Percentiles rank a stretch among this genome's conserved stretches.
These are phyloP conservation scores for Neospermospora avenae DNA, from an alignment of 2,329 filamentous ascomycete genomes.

Conservation along the genomic window DNA sequence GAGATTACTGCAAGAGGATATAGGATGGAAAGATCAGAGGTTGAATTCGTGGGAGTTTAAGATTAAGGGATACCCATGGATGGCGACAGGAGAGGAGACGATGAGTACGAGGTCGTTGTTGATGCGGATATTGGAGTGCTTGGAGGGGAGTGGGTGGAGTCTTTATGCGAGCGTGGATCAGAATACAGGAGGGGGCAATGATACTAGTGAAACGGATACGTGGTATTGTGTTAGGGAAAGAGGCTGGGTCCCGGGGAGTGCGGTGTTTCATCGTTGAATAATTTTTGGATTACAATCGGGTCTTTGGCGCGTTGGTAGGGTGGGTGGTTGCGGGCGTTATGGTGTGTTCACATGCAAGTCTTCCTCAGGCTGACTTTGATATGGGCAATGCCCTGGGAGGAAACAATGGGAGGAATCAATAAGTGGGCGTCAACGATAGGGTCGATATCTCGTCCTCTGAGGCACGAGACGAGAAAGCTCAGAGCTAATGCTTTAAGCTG, in stretches of 20 bases:
- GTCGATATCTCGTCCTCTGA: too few species aligned
- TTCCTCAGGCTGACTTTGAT: too few species aligned
- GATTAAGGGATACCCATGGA: conserved; percentile 37
- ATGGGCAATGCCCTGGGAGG: too few species aligned
- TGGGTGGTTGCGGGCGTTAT: too few species aligned
- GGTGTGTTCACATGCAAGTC: too few species aligned
- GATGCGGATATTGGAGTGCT: conserved; percentile 35
- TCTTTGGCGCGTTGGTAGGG: not conserved
- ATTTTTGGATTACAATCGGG: not conserved
- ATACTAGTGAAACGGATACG: conserved; percentile 25
- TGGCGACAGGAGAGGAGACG: conserved; percentile 35
- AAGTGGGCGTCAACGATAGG: too few species aligned
- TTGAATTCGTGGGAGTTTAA: conserved; percentile 34
- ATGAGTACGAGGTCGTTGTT: conserved; percentile 37
- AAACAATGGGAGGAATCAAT: too few species aligned
- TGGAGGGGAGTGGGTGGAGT: conserved; percentile 39
- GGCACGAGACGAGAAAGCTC: too few species aligned
- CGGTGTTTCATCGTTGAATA: conserved; percentile 26
- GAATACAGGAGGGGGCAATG: conserved; percentile 22
- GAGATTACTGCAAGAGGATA: conserved; percentile 22
- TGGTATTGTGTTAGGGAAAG: conserved; percentile 30
- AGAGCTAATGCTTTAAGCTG: too few species aligned
- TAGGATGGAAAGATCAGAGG: conserved; percentile 25
- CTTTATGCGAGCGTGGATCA: conserved; percentile 41
- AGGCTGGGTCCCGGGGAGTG: conserved; percentile 23